Evolutionary conservation across 163 green algal genomes (phyloP).

Genomic region (Coccomyxa subellipsoidea): DNA sequence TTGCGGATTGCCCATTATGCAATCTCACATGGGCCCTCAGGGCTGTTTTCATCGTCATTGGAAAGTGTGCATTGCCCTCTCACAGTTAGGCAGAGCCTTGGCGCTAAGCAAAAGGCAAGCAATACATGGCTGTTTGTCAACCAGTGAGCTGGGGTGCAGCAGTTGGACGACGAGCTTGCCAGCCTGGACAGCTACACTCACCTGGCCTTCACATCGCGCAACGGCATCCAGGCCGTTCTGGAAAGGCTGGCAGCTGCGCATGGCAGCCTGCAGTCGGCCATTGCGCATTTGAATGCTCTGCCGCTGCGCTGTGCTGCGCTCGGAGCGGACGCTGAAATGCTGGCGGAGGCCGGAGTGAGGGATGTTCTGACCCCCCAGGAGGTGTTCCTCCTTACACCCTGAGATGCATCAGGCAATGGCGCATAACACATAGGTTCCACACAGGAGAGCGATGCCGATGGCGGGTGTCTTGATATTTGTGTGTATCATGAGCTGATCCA

Average conservation of each 20-base stretch:
- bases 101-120: no score
- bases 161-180: conserved; percentile 25
- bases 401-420: not conserved
- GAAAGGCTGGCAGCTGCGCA: conserved; percentile 15
- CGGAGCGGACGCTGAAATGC: conserved; percentile 51
- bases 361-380: conserved; percentile 19
- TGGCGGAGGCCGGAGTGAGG: conserved; percentile 31
- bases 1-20: no score
- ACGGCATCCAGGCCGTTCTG: conserved; percentile 36
- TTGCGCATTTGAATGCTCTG: not conserved
- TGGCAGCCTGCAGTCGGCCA: not conserved
- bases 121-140: not conserved
- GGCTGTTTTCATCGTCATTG: no score
- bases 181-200: conserved; percentile 32
- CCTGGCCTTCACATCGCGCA: conserved; percentile 57
- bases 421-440: no score
- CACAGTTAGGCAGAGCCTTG: not conserved
- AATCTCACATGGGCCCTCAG: not conserved
- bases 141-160: not conserved
- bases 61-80: not conserved
- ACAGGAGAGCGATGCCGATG: no score
- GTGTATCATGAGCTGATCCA: no score
- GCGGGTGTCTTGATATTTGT: no score
- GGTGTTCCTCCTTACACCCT: conserved; percentile 7
- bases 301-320: conserved; percentile 43